A percentile compares a stretch with the other conserved stretches of the same genome.
These are phyloP conservation scores for Euphrasia arctica DNA, from an alignment of 305 asterid genomes.

Conservation along the genomic window DNA sequence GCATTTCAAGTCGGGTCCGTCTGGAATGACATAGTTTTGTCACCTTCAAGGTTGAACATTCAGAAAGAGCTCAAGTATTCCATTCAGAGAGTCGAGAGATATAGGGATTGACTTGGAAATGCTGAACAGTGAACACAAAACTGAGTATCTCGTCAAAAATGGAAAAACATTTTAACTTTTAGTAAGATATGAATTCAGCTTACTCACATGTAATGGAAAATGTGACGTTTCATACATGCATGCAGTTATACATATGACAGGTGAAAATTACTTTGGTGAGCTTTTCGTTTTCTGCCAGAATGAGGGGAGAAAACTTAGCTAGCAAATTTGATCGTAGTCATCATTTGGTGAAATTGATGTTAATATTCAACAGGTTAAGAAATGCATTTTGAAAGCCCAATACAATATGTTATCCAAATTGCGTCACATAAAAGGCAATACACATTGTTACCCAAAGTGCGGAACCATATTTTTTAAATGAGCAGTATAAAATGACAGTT, in stretches of 20 bases:
- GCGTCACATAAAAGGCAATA: background rate
- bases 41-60: conserved; percentile 88
- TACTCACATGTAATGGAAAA: background rate
- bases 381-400: background rate
- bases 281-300: too few relatives aligned
- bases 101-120: conserved; percentile 27
- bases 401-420: background rate
- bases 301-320: too few relatives aligned
- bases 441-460: background rate
- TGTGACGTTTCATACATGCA: background rate
- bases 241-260: too few relatives aligned
- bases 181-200: too few relatives aligned
- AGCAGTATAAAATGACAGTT: background rate
- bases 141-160: too few relatives aligned
- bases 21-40: conserved; percentile 93
- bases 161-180: too few relatives aligned
- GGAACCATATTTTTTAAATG: too few relatives aligned
- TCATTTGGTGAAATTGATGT: conserved; percentile 4
- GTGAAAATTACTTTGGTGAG: too few relatives aligned
- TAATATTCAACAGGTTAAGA: background rate
- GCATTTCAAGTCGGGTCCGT: conserved; percentile 75
- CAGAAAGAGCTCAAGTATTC: conserved; percentile 94
- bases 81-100: conserved; percentile 76
- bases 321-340: background rate
- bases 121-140: too few relatives aligned